Percentiles rank a stretch among this genome's conserved stretches.
Conservation (phyloP, 1,139 yeast species). For the Scheffersomyces illinoinensis region DNA sequence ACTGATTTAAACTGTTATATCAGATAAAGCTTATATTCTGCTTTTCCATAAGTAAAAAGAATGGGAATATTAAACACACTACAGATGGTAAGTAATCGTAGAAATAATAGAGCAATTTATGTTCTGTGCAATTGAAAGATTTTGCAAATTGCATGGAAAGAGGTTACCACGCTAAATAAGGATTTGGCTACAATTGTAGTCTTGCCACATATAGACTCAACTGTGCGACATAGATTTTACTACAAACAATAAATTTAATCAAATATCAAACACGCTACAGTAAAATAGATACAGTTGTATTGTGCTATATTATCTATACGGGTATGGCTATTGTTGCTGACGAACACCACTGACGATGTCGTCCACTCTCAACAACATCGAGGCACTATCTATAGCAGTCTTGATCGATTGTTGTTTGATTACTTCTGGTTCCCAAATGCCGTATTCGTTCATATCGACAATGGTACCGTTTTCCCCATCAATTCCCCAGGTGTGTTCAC, state of each 20-base stretch:
- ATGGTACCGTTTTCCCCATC: conserved; percentile 94
- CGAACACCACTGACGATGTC: conserved; percentile 97
- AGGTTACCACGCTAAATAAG: too few species aligned
- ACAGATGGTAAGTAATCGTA: too few species aligned
- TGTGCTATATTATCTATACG: neutral
- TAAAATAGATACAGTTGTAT: neutral
- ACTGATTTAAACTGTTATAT: too few species aligned
- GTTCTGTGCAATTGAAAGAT: too few species aligned
- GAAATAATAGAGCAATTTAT: too few species aligned
- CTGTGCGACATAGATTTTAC: too few species aligned
- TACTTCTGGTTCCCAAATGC: conserved; percentile 99
- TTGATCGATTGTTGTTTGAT: conserved; percentile 95
- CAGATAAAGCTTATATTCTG: too few species aligned
- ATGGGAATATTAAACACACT: too few species aligned
- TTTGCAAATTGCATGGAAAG: too few species aligned
- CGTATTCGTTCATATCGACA: conserved; percentile 93
- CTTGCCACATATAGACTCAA: too few species aligned
- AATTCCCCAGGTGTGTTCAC: conserved; percentile 81
- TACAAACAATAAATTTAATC: neutral
- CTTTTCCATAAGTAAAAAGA: too few species aligned
- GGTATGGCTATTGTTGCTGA: conserved; percentile 17
- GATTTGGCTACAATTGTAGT: too few species aligned
- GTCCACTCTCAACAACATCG: conserved; percentile 90
- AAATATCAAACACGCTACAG: neutral
- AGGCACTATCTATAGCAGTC: conserved; percentile 96